Evolutionary conservation across 495 filamentous ascomycete genomes (phyloP).

Genomic region (Aspergillus affinis): DNA sequence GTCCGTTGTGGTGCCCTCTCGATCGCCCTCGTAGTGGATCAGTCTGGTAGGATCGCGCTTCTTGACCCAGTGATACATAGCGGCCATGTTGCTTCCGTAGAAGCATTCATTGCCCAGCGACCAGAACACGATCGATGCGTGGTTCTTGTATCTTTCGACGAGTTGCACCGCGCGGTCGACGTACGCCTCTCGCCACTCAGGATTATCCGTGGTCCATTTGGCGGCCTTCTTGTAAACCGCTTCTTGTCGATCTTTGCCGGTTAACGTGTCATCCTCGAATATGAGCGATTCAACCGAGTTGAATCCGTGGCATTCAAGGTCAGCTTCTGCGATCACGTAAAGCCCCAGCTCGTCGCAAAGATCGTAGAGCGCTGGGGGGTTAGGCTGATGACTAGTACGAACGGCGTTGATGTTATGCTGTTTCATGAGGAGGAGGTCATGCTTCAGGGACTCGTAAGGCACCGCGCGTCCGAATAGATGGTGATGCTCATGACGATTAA

Average conservation of each 20-base stretch:
- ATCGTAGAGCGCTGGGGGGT: not conserved
- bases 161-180: constrained; percentile 12
- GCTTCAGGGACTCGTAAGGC: not conserved
- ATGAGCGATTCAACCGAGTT: not conserved
- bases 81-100: constrained; percentile 13
- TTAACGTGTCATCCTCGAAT: not conserved
- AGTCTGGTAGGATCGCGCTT: constrained; percentile 11
- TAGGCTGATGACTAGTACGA: constrained; percentile 3
- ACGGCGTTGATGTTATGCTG: constrained; percentile 10
- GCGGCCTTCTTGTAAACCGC: not conserved
- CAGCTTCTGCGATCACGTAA: constrained; percentile 10
- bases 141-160: constrained; percentile 15
- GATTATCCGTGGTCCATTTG: constrained; percentile 15
- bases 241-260: not conserved
- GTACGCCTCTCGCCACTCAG: constrained; percentile 13
- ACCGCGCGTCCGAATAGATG: constrained; percentile 2
- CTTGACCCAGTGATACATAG: constrained; percentile 14
- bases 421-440: constrained; percentile 9
- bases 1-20: constrained; percentile 7
- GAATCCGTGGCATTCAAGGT: constrained; percentile 13
- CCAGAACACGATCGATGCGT: constrained; percentile 12
- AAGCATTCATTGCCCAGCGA: constrained; percentile 14
- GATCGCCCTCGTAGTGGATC: constrained; percentile 14
- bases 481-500: constrained; percentile 11
- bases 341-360: constrained; percentile 8